These are phyloP conservation scores for Phytopythium boreale DNA, from an alignment of 352 stramenopile genomes.

Conservation along the genomic window DNA sequence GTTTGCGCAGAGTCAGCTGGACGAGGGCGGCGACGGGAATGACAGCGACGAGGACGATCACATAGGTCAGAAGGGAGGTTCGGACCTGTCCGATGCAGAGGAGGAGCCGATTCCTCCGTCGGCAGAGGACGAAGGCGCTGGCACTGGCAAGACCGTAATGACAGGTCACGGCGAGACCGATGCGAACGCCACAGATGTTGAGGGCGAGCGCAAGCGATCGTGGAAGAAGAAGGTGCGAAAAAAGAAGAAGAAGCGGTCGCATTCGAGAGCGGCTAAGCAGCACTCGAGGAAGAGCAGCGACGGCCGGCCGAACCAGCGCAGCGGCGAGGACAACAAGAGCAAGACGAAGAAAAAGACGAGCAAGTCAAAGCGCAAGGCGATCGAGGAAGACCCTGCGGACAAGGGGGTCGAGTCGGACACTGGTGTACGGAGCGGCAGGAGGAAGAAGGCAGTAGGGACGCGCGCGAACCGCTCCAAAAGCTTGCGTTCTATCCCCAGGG, in stretches of 20 bases:
- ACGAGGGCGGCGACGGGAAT: constrained; percentile 22
- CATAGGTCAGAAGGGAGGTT: constrained; percentile 13
- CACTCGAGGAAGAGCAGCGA: constrained; percentile 12
- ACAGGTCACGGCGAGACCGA: neutral
- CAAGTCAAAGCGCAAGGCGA: constrained; percentile 12
- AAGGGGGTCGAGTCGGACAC: constrained; percentile 4
- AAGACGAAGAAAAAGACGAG: constrained; percentile 26
- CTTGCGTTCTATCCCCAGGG: constrained; percentile 5
- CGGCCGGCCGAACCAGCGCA: neutral
- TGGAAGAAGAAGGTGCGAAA: constrained; percentile 22
- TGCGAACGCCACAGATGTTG: neutral
- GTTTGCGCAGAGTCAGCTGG: constrained; percentile 23
- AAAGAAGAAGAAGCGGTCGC: constrained; percentile 14
- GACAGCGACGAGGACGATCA: constrained; percentile 19
- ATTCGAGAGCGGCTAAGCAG: constrained; percentile 7
- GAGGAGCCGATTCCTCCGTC: constrained; percentile 57
- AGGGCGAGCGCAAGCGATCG: constrained; percentile 17
- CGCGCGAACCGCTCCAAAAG: constrained; percentile 6
- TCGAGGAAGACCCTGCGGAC: constrained; percentile 4
- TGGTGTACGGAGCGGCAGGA: neutral
- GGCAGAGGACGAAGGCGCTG: constrained; percentile 1
- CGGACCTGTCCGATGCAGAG: constrained; percentile 60
- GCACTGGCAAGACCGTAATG: neutral
- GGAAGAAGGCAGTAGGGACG: constrained; percentile 1
- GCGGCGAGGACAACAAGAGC: constrained; percentile 13